Evolutionary conservation across 1,284 basidiomycete genomes (phyloP).

Genomic region (Irpex rosettiformis): DNA sequence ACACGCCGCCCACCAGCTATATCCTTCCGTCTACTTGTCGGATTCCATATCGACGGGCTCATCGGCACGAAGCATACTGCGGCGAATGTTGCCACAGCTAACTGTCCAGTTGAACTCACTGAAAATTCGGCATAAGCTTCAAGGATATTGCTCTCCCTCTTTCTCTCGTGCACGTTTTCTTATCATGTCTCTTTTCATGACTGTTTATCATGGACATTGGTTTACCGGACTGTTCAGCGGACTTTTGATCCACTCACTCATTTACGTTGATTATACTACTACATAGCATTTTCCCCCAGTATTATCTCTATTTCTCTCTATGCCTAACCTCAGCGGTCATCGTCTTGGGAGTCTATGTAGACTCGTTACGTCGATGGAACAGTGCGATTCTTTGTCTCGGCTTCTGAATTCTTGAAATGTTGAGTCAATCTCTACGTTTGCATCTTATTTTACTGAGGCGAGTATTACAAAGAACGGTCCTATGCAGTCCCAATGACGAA

Average conservation of each 20-base stretch:
- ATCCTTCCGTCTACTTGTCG: slow-evolving; percentile 63
- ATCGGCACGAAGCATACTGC: slow-evolving; percentile 49
- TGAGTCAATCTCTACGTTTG: no score
- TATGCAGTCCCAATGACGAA: no score
- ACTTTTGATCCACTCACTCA: slow-evolving; percentile 8
- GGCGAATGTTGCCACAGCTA: slow-evolving; percentile 56
- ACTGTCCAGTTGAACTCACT: slow-evolving; percentile 76
- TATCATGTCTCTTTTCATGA: slow-evolving; percentile 2
- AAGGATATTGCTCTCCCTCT: not conserved
- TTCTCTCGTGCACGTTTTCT: not conserved
- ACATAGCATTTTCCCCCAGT: not conserved
- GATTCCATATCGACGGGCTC: slow-evolving; percentile 71
- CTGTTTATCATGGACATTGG: slow-evolving; percentile 8
- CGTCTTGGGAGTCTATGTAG: not conserved
- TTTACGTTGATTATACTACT: slow-evolving; percentile 3
- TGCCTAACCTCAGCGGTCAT: not conserved
- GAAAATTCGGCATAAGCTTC: slow-evolving; percentile 41
- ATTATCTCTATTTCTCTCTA: not conserved
- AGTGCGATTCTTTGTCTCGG: no score
- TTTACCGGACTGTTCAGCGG: slow-evolving; percentile 6
- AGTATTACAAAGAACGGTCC: no score
- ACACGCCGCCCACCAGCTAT: slow-evolving; percentile 43
- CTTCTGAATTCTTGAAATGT: no score
- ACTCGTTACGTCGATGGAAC: not conserved
- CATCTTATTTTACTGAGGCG: no score